Evolutionary conservation across 2,329 filamentous ascomycete genomes (phyloP), one percentile per base, ranked within the genome.

Genomic region (Chaetomium olivaceum): DNA sequence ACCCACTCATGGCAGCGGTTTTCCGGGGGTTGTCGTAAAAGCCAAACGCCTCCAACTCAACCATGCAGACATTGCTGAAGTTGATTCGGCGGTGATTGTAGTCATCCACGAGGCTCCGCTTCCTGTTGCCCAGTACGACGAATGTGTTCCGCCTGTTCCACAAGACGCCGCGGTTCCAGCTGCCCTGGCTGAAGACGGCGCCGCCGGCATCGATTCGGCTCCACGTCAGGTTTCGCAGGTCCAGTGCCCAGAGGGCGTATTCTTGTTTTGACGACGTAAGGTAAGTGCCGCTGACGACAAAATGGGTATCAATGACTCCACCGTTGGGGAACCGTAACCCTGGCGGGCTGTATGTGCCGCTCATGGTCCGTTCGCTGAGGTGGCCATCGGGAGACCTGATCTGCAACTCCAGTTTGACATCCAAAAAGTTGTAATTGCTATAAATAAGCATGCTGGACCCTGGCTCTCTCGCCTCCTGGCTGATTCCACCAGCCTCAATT

Each of bases 11-110:
- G 1, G 94, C 91, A 4, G 87, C 82, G 0, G 84, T 87, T 75
- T 89, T 91, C 69, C 93, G 87, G 12, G 95, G 93, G 76, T 98
- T 99, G 75, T 98, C 94, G 76, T 97, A 98, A 52, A 99, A 88
- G 1, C 95, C 95, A 80, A 98, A 99, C 0, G 95, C 93, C 76
- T 99, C 95, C 12, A 99, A 83, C 77, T 99, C 95, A 9, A 99
- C 94, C 84, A 98, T 91, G 77, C 95, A 98, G 31, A 98, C 88
- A 74, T 99, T 96, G 11, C 91, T 91, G 76, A 98, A 99, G 77
- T 99, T 99, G 78, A 99, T 96, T 29, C 95, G 90, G 12, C 95
- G 90, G 74, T 98, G 95, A 75, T 98, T 98, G 78, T 99, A 99
- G 77, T 99, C 95, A 72, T 99, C 94, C 0, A 98, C 94, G 36